Evolutionary conservation across 1,284 basidiomycete genomes (phyloP).

Genomic region (Heterobasidion occidentale): DNA sequence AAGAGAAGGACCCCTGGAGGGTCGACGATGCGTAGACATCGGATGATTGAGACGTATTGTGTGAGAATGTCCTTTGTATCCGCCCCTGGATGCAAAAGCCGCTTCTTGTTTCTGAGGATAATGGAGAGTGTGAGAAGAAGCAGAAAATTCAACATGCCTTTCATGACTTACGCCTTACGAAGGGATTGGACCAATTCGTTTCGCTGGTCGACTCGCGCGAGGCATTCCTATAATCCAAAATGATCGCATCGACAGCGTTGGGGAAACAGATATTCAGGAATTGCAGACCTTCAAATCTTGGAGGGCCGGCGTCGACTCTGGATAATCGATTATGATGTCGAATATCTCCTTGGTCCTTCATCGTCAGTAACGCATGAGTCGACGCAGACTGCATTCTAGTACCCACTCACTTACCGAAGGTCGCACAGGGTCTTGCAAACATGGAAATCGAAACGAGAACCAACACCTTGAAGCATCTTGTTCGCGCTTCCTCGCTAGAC

Average conservation of each 20-base stretch:
- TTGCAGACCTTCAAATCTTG: conserved; percentile 74
- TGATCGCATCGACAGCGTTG: too few species aligned
- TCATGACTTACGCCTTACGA: conserved; percentile 51
- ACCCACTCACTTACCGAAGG: conserved; percentile 52
- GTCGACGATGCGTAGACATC: conserved; percentile 85
- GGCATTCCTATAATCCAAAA: conserved; percentile 33
- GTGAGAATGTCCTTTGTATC: conserved; percentile 89
- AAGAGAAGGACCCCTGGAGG: conserved; percentile 88
- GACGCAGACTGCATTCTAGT: background rate
- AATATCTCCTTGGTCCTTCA: conserved; percentile 82
- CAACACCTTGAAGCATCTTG: conserved; percentile 74
- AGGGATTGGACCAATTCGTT: conserved; percentile 61
- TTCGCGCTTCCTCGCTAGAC: conserved; percentile 57
- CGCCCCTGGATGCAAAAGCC: conserved; percentile 92
- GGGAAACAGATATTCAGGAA: background rate
- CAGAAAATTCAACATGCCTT: conserved; percentile 10
- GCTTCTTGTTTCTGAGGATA: conserved; percentile 62
- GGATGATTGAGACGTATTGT: conserved; percentile 94
- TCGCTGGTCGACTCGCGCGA: conserved; percentile 74
- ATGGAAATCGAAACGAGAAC: conserved; percentile 85
- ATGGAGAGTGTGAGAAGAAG: background rate
- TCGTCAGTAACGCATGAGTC: background rate
- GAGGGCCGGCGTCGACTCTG: conserved; percentile 82
- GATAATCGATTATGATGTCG: conserved; percentile 92
- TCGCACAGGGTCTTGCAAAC: conserved; percentile 86